These are phyloP conservation scores for Penicillium digitatum DNA, from an alignment of 2,329 filamentous ascomycete species.

Conservation along the genomic window DNA sequence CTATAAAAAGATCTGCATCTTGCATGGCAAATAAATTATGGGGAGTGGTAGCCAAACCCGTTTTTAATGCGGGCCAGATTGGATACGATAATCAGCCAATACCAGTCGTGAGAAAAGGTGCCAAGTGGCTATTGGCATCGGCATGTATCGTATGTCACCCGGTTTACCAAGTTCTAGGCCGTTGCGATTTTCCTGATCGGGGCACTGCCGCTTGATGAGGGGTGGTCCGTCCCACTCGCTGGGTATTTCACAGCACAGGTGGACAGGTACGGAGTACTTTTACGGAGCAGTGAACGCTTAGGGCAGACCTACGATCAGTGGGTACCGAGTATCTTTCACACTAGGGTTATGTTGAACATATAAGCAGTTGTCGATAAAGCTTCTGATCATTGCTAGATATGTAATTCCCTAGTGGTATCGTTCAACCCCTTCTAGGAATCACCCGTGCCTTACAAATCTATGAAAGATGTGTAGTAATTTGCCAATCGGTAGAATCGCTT, in stretches of 20 bases:
- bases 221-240: neutral
- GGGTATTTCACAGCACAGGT: neutral
- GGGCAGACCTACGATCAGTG: neutral
- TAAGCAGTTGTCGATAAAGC: neutral
- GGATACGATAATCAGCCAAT: neutral
- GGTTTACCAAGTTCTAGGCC: neutral
- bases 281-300: neutral
- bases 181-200: neutral
- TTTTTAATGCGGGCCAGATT: neutral
- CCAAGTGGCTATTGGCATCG: neutral
- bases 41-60: constrained; percentile 1
- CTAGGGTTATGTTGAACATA: neutral
- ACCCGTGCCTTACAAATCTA: neutral
- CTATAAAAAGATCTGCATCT: constrained; percentile 2
- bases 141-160: neutral
- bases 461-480: neutral
- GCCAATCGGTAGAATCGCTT: neutral
- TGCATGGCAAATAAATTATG: constrained; percentile 3
- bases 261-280: neutral
- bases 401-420: neutral
- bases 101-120: neutral
- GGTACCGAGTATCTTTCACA: neutral
- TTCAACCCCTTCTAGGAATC: neutral
- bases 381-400: neutral
- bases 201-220: neutral